Percentiles rank a stretch among this genome's conserved stretches.
Conservation (phyloP, 2,329 filamentous ascomycete species). For the Sporothrix mexicana region DNA sequence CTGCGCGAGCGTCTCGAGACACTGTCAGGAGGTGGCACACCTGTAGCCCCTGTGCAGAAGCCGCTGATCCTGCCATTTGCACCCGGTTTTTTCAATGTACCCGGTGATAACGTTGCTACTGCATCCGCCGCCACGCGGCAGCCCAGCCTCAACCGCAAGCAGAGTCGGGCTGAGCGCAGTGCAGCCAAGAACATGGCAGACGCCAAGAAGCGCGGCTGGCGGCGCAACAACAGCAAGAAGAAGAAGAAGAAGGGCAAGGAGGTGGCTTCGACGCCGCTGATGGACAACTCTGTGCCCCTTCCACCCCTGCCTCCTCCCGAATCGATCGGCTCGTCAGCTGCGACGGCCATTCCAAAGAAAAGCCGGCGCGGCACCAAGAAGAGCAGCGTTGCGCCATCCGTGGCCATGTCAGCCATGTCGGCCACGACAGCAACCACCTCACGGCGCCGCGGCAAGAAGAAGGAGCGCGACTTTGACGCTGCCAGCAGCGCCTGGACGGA, state of each 20-base stretch:
- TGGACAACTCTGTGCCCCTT: neutral
- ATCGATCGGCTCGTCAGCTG: constrained; percentile 14
- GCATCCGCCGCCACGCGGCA: constrained; percentile 47
- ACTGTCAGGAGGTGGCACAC: constrained; percentile 52
- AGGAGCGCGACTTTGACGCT: constrained; percentile 35
- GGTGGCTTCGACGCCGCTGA: neutral
- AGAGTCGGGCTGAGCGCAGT: constrained; percentile 64
- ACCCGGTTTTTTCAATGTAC: neutral
- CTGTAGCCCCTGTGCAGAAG: constrained; percentile 20
- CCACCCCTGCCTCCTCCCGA: constrained; percentile 32
- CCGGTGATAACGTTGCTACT: constrained; percentile 38
- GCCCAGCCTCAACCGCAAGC: constrained; percentile 53
- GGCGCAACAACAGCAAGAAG: constrained; percentile 50
- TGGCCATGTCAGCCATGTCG: constrained; percentile 2
- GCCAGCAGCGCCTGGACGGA: constrained; percentile 56
- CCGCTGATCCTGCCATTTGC: constrained; percentile 43
- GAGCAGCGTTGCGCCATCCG: neutral
- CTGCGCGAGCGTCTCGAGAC: constrained; percentile 60
- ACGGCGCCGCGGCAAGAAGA: constrained; percentile 20
- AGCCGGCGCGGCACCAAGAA: constrained; percentile 10
- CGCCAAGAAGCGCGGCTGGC: constrained; percentile 63
- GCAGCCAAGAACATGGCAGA: constrained; percentile 68
- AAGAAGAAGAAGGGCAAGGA: constrained; percentile 47
- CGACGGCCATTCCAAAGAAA: constrained; percentile 20
- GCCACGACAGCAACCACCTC: neutral